These are phyloP conservation scores for Sphagnum contortum DNA, from an alignment of 225 moss, liverwort and hornwort genomes.

Conservation along the genomic window DNA sequence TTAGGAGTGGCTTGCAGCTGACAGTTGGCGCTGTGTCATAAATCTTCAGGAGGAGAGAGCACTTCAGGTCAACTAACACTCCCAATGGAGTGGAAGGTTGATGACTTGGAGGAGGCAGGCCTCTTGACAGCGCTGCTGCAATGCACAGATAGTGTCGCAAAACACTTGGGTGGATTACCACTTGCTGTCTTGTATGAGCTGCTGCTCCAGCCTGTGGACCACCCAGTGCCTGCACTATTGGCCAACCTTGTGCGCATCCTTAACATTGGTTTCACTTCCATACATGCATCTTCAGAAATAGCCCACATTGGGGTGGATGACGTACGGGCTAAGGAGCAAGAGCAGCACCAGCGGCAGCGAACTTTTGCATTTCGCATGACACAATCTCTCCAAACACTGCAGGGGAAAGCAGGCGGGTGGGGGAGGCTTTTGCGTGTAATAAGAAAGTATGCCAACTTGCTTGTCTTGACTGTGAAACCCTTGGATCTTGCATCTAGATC, in stretches of 20 bases:
- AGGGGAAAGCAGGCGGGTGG: conserved; percentile 73
- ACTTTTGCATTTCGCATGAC: conserved; percentile 57
- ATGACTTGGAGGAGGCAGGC: conserved; percentile 36
- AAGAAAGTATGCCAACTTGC: conserved; percentile 52
- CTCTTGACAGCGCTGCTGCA: conserved; percentile 47
- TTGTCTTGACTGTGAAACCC: conserved; percentile 39
- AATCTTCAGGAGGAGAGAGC: conserved; percentile 15
- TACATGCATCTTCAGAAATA: conserved; percentile 34
- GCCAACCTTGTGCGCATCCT: conserved; percentile 55
- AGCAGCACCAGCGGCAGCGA: conserved; percentile 73
- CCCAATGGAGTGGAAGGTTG: conserved; percentile 64
- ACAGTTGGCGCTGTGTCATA: background rate
- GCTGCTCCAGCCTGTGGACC: conserved; percentile 50
- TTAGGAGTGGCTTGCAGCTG: background rate
- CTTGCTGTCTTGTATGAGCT: conserved; percentile 82
- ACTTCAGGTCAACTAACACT: conserved; percentile 16
- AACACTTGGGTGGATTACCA: conserved; percentile 71
- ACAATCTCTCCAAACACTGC: conserved; percentile 46
- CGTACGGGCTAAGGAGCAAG: conserved; percentile 59
- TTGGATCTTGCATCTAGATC: conserved; percentile 20
- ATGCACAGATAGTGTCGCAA: conserved; percentile 48
- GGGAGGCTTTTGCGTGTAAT: conserved; percentile 50
- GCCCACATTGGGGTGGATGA: conserved; percentile 82
- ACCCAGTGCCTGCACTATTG: conserved; percentile 47
- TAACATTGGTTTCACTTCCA: conserved; percentile 67